A percentile compares a stretch with the other conserved stretches of the same genome.
These are phyloP conservation scores for Fusarium torulosum DNA, from an alignment of 2,329 filamentous ascomycete genomes.

Conservation along the genomic window DNA sequence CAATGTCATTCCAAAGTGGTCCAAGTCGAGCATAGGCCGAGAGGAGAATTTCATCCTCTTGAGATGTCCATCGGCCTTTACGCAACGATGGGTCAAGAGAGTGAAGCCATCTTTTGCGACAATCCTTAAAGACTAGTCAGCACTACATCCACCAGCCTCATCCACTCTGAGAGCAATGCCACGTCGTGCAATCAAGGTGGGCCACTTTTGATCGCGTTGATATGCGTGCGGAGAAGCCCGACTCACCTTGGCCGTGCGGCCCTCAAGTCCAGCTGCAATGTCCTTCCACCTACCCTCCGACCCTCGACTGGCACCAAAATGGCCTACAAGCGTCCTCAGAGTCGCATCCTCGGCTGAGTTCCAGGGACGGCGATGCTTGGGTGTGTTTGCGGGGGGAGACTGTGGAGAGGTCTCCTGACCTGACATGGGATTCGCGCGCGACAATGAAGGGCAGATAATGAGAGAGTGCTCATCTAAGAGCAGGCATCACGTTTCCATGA, in stretches of 20 bases:
- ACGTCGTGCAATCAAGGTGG: not conserved
- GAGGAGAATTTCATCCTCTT: conserved; percentile 49
- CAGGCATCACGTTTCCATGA: conserved; percentile 25
- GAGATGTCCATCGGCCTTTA: conserved; percentile 48
- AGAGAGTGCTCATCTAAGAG: not conserved
- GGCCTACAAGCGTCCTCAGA: conserved; percentile 46
- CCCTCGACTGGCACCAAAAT: conserved; percentile 46
- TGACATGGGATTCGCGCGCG: conserved; percentile 36
- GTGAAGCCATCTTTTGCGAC: conserved; percentile 50
- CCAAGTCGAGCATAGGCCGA: conserved; percentile 47
- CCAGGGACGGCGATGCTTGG: conserved; percentile 46
- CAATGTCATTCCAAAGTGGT: conserved; percentile 48
- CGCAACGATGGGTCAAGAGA: conserved; percentile 48
- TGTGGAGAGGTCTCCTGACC: conserved; percentile 43
- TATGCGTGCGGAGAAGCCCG: not conserved
- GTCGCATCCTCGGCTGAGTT: conserved; percentile 46
- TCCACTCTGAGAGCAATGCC: not conserved
- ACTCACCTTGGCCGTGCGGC: conserved; percentile 48
- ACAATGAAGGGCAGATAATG: not conserved
- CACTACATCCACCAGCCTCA: not conserved
- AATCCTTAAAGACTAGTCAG: conserved; percentile 38
- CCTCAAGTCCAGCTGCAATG: conserved; percentile 43
- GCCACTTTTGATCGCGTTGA: conserved; percentile 5
- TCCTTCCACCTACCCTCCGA: conserved; percentile 49
- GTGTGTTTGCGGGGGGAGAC: conserved; percentile 39